phyloP scores from a whole-genome alignment of 768 basidiomycete species.

The Trametes elegans region DNA sequence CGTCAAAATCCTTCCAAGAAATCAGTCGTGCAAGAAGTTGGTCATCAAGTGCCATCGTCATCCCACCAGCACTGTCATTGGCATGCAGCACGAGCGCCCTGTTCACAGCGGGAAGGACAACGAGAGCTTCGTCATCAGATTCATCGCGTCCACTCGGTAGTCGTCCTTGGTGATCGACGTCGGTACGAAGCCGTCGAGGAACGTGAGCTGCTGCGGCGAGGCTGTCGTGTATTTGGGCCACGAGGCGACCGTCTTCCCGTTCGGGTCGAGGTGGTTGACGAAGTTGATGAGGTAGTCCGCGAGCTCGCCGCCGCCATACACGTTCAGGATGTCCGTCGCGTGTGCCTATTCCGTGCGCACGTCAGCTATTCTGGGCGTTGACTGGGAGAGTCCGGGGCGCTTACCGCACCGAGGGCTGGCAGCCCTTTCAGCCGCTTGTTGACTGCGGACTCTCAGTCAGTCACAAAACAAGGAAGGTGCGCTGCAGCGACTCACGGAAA shows the following conservation, averaged over 20 bases:
- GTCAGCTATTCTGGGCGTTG: not conserved
- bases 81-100: not conserved
- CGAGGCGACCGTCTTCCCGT: conserved; percentile 18
- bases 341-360: conserved; percentile 12
- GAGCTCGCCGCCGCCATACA: conserved; percentile 25
- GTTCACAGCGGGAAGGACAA: conserved; percentile 21
- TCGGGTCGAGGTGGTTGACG: conserved; percentile 30
- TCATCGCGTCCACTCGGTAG: conserved; percentile 19
- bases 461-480: not conserved
- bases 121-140: conserved; percentile 15
- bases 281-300: conserved; percentile 32
- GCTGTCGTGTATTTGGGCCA: conserved; percentile 27
- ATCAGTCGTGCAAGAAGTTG: too few relatives aligned
- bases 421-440: conserved; percentile 15
- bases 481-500: conserved; percentile 34
- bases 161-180: conserved; percentile 16
- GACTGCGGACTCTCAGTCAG: not conserved
- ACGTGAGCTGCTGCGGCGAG: conserved; percentile 16
- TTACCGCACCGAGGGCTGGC: conserved; percentile 11
- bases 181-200: conserved; percentile 17
- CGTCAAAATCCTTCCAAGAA: too few relatives aligned
- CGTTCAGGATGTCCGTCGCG: conserved; percentile 25
- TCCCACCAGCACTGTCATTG: not conserved
- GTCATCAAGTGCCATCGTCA: not conserved
- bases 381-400: not conserved